phyloP scores from a whole-genome alignment of 306 rosid species.

The Macrotyloma uniflorum region DNA sequence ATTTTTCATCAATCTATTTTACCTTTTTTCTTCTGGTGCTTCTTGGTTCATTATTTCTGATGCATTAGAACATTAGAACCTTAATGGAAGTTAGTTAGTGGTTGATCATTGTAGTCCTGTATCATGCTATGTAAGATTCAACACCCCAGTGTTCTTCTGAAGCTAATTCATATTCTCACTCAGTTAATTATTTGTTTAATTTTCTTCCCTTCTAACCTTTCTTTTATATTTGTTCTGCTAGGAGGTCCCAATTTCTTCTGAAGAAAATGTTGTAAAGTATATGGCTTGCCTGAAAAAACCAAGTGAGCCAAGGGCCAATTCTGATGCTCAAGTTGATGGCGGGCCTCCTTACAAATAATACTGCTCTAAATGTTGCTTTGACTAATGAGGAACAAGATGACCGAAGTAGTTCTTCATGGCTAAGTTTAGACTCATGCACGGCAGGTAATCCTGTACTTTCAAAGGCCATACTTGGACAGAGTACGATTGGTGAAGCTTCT shows the following conservation, averaged over 20 bases:
- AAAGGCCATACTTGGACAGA: slow-evolving; percentile 29
- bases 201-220: slow-evolving; percentile 5
- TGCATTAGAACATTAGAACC: slow-evolving; percentile 10
- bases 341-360: slow-evolving; percentile 35
- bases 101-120: slow-evolving; percentile 13
- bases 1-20: background rate
- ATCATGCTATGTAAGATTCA: slow-evolving; percentile 13
- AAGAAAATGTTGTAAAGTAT: slow-evolving; percentile 37
- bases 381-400: slow-evolving; percentile 55
- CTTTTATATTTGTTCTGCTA: slow-evolving; percentile 41
- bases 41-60: slow-evolving; percentile 18
- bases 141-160: slow-evolving; percentile 14
- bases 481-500: slow-evolving; percentile 31
- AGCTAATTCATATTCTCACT: slow-evolving; percentile 24
- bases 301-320: slow-evolving; percentile 39
- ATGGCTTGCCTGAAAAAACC: slow-evolving; percentile 30
- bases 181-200: background rate
- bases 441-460: slow-evolving; percentile 41
- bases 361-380: slow-evolving; percentile 49
- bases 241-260: slow-evolving; percentile 49
- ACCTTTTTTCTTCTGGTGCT: slow-evolving; percentile 16
- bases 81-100: background rate
- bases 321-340: slow-evolving; percentile 46
- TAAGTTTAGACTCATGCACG: slow-evolving; percentile 67
- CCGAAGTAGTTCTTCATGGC: slow-evolving; percentile 61